A percentile compares a stretch with the other conserved stretches of the same genome.
phyloP scores from a whole-genome alignment of 2,329 filamentous ascomycete genomes.

The Geoglossum cookeanum region DNA sequence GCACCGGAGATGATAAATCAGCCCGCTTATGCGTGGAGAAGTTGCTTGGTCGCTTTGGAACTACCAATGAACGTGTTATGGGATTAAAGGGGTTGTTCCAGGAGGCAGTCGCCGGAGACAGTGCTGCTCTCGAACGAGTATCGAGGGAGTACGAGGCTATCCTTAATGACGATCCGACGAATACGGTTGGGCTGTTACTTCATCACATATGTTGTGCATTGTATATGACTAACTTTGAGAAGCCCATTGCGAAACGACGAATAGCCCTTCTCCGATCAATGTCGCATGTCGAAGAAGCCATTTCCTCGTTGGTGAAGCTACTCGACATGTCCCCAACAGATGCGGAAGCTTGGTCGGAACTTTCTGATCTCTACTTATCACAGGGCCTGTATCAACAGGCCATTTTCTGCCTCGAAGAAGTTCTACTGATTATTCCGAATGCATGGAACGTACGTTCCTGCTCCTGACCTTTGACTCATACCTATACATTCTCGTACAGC shows the following conservation, averaged over 20 bases:
- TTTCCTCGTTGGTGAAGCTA: slow-evolving; percentile 51
- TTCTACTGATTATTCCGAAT: slow-evolving; percentile 69
- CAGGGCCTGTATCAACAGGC: slow-evolving; percentile 68
- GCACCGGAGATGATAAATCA: slow-evolving; percentile 62
- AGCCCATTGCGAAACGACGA: slow-evolving; percentile 73
- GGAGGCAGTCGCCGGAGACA: slow-evolving; percentile 56
- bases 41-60: slow-evolving; percentile 63
- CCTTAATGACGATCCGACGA: slow-evolving; percentile 52
- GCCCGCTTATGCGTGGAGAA: slow-evolving; percentile 58
- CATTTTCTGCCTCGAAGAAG: slow-evolving; percentile 78
- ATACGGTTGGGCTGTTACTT: slow-evolving; percentile 42
- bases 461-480: not conserved
- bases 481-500: not conserved
- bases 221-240: slow-evolving; percentile 13
- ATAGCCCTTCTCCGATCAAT: slow-evolving; percentile 62
- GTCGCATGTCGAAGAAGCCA: slow-evolving; percentile 51
- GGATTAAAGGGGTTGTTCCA: slow-evolving; percentile 65
- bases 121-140: slow-evolving; percentile 46
- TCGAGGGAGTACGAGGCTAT: slow-evolving; percentile 62
- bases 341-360: slow-evolving; percentile 81
- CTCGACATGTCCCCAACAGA: slow-evolving; percentile 77
- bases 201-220: not conserved
- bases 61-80: slow-evolving; percentile 69
- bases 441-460: slow-evolving; percentile 66
- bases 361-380: slow-evolving; percentile 67